These are phyloP conservation scores for Teratosphaeria nubilosa DNA, from an alignment of 2,329 filamentous ascomycete genomes.

Conservation along the genomic window DNA sequence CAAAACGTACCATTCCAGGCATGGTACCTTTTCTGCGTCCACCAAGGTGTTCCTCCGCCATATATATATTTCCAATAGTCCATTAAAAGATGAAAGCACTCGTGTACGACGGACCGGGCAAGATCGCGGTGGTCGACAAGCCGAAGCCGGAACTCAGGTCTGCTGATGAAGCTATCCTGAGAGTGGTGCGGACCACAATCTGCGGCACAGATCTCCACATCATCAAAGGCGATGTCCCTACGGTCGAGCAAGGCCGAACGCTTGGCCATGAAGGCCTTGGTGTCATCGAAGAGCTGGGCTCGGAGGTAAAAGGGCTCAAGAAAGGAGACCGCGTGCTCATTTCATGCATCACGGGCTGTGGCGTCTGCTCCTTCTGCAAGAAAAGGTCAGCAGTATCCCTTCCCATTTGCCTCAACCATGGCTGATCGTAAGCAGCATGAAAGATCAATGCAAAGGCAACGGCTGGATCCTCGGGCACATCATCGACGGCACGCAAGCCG, in stretches of 20 bases:
- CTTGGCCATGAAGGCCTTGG: slow-evolving; percentile 48
- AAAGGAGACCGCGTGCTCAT: slow-evolving; percentile 42
- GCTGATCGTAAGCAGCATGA: slow-evolving; percentile 30
- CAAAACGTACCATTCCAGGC: not conserved
- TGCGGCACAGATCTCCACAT: slow-evolving; percentile 44
- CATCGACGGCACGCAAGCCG: slow-evolving; percentile 47
- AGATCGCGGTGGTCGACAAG: slow-evolving; percentile 18
- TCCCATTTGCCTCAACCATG: not conserved
- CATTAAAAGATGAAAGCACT: slow-evolving; percentile 15
- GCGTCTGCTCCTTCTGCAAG: slow-evolving; percentile 42
- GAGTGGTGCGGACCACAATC: slow-evolving; percentile 19
- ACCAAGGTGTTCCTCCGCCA: not conserved
- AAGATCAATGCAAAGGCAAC: slow-evolving; percentile 43
- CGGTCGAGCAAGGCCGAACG: slow-evolving; percentile 35
- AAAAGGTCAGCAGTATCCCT: not conserved
- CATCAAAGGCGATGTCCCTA: slow-evolving; percentile 43
- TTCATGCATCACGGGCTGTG: slow-evolving; percentile 39
- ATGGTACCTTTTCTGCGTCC: not conserved
- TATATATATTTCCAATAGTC: not conserved
- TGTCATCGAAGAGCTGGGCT: slow-evolving; percentile 36
- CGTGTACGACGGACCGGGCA: slow-evolving; percentile 15
- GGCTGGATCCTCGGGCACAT: slow-evolving; percentile 47
- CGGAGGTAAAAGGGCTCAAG: slow-evolving; percentile 37
- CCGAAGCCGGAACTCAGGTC: slow-evolving; percentile 12
- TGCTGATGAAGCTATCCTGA: slow-evolving; percentile 30